Percentiles rank a stretch among this genome's conserved stretches.
Evolutionary conservation across 1,284 basidiomycete genomes (phyloP).

Genomic region (Irpex lacteus): DNA sequence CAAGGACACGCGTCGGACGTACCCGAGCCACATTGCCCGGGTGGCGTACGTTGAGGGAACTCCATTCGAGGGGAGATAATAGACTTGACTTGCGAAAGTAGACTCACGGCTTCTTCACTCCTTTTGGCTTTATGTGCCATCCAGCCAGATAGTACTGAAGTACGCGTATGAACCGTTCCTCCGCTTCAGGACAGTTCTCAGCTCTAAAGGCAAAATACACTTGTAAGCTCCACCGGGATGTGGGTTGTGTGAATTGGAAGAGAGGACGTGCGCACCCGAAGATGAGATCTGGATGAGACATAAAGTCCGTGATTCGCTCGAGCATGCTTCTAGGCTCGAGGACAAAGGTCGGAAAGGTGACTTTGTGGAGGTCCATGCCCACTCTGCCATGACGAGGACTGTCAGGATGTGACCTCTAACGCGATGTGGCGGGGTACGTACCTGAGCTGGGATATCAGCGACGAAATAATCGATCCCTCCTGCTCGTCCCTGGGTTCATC

Average conservation of each 20-base stretch:
- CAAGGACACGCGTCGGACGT: neutral
- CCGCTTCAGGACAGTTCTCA: conserved; percentile 72
- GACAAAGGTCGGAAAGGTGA: conserved; percentile 93
- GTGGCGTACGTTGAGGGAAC: conserved; percentile 8
- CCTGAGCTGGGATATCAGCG: conserved; percentile 86
- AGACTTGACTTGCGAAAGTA: neutral
- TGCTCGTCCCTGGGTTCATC: conserved; percentile 60
- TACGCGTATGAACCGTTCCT: conserved; percentile 90
- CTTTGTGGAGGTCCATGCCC: conserved; percentile 95
- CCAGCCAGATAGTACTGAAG: conserved; percentile 97
- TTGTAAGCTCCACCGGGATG: conserved; percentile 19
- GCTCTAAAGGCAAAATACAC: conserved; percentile 43
- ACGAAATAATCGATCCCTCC: conserved; percentile 77
- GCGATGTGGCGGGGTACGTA: conserved; percentile 26
- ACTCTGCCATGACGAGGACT: conserved; percentile 45
- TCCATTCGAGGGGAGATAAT: neutral
- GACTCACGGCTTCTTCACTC: conserved; percentile 96
- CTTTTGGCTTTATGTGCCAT: conserved; percentile 99
- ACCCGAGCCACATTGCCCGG: conserved; percentile 4
- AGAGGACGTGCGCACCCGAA: conserved; percentile 70
- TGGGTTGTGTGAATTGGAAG: conserved; percentile 7
- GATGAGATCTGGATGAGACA: conserved; percentile 97
- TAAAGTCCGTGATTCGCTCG: conserved; percentile 97
- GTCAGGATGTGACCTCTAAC: neutral
- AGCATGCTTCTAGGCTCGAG: conserved; percentile 92